phyloP scores from a whole-genome alignment of 768 basidiomycete species.

The Pulveroboletus sp. region DNA sequence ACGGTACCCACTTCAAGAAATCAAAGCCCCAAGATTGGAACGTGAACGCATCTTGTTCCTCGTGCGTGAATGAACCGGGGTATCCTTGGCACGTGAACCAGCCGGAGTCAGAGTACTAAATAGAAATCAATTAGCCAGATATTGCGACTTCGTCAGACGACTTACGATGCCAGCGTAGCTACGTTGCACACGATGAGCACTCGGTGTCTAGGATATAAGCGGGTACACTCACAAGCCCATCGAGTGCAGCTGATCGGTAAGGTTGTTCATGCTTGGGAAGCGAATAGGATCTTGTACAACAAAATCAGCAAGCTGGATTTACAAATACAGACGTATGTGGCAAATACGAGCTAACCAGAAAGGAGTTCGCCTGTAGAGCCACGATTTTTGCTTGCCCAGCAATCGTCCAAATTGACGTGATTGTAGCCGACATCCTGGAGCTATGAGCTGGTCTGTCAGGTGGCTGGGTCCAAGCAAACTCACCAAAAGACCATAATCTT shows the following conservation, averaged over 20 bases:
- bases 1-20: slow-evolving; percentile 47
- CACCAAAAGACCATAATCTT: slow-evolving; percentile 48
- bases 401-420: slow-evolving; percentile 60
- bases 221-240: slow-evolving; percentile 47
- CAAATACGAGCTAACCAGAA: slow-evolving; percentile 37
- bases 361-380: slow-evolving; percentile 48
- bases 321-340: background rate
- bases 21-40: slow-evolving; percentile 65
- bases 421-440: slow-evolving; percentile 52
- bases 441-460: background rate
- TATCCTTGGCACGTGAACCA: slow-evolving; percentile 61
- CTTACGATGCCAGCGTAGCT: slow-evolving; percentile 61
- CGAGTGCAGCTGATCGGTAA: slow-evolving; percentile 49
- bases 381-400: slow-evolving; percentile 54
- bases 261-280: slow-evolving; percentile 52
- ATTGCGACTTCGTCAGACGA: background rate
- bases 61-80: slow-evolving; percentile 60
- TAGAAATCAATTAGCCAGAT: background rate
- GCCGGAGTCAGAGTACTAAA: slow-evolving; percentile 61
- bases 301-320: background rate
- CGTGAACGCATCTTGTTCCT: slow-evolving; percentile 52
- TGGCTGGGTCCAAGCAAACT: background rate
- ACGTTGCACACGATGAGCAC: slow-evolving; percentile 2
- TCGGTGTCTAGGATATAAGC: background rate
- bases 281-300: slow-evolving; percentile 38